Conservation (phyloP, 2,329 filamentous ascomycete genomes). For the Sporothrix pseudoabietina region DNA sequence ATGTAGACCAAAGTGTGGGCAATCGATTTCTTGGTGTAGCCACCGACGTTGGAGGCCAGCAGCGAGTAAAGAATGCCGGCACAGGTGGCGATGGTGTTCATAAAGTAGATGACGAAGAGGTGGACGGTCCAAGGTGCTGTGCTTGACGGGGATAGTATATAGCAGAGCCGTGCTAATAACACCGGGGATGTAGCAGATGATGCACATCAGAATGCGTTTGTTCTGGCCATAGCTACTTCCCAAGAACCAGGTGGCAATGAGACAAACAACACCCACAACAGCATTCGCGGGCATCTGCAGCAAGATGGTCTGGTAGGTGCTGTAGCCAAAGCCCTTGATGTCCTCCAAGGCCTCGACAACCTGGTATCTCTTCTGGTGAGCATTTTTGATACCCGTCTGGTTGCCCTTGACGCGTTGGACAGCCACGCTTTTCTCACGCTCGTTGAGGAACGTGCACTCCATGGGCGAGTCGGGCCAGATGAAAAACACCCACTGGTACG, state of each 20-base stretch:
- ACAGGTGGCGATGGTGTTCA: constrained; percentile 26
- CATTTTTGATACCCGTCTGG: constrained; percentile 44
- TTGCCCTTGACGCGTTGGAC: constrained; percentile 41
- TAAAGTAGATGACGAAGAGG: constrained; percentile 35
- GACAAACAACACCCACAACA: constrained; percentile 39
- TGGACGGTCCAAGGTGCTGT: constrained; percentile 19
- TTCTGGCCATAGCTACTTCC: constrained; percentile 46
- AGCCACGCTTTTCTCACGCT: constrained; percentile 40
- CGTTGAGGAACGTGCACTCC: constrained; percentile 35
- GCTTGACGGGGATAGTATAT: constrained; percentile 30
- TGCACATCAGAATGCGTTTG: constrained; percentile 39
- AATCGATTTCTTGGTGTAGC: constrained; percentile 60
- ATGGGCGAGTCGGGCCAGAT: constrained; percentile 39
- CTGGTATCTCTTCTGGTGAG: constrained; percentile 39
- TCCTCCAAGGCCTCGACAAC: constrained; percentile 42
- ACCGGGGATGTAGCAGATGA: constrained; percentile 34
- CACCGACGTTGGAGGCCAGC: constrained; percentile 50
- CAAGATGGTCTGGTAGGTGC: constrained; percentile 47
- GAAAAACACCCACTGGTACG: constrained; percentile 40
- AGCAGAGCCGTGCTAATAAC: constrained; percentile 35
- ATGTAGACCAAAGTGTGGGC: constrained; percentile 57
- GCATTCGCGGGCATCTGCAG: constrained; percentile 39
- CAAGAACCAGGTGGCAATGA: constrained; percentile 33
- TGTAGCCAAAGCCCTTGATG: constrained; percentile 53
- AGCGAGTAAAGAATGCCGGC: constrained; percentile 52